A percentile compares a stretch with the other conserved stretches of the same genome.
phyloP scores from a whole-genome alignment of 23 red algal species.

The Pyropia yezoensis region DNA sequence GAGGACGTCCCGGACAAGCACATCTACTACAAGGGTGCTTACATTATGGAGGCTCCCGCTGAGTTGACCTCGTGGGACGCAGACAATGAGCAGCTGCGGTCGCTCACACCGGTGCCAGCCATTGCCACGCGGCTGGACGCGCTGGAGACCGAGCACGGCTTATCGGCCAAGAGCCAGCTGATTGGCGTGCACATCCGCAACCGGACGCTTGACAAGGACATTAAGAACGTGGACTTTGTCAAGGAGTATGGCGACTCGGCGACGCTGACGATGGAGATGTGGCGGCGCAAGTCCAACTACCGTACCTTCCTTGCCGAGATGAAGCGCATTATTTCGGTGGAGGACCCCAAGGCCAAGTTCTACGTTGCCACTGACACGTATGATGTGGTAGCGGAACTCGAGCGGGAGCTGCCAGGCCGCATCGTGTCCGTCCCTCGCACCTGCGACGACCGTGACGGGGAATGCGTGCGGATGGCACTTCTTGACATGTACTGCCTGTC shows the following conservation, averaged over 20 bases:
- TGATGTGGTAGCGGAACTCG: slow-evolving; percentile 18
- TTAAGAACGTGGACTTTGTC: slow-evolving; percentile 31
- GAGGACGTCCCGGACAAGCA: slow-evolving; percentile 29
- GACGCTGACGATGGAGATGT: slow-evolving; percentile 38
- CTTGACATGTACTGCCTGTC: slow-evolving; percentile 43
- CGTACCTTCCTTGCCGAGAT: slow-evolving; percentile 25
- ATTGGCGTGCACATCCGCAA: slow-evolving; percentile 68
- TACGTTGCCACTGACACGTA: slow-evolving; percentile 55
- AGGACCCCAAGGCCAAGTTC: slow-evolving; percentile 22
- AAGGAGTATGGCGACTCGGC: slow-evolving; percentile 40
- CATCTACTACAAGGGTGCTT: slow-evolving; percentile 73
- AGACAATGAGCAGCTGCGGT: slow-evolving; percentile 41
- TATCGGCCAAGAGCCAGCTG: neutral
- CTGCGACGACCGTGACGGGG: slow-evolving; percentile 44
- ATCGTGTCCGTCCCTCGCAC: slow-evolving; percentile 38
- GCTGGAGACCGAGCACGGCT: slow-evolving; percentile 6
- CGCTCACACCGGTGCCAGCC: slow-evolving; percentile 22
- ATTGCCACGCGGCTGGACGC: slow-evolving; percentile 8
- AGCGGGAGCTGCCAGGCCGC: neutral
- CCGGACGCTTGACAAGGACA: slow-evolving; percentile 53
- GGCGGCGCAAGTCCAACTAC: slow-evolving; percentile 29
- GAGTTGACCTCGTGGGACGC: slow-evolving; percentile 42
- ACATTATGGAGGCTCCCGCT: slow-evolving; percentile 48
- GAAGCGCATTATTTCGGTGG: slow-evolving; percentile 19
- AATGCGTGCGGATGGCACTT: slow-evolving; percentile 39